Percentiles rank a stretch among this genome's conserved stretches.
Conservation (phyloP, 805 yeast species). For the Hanseniaspora lindneri region DNA sequence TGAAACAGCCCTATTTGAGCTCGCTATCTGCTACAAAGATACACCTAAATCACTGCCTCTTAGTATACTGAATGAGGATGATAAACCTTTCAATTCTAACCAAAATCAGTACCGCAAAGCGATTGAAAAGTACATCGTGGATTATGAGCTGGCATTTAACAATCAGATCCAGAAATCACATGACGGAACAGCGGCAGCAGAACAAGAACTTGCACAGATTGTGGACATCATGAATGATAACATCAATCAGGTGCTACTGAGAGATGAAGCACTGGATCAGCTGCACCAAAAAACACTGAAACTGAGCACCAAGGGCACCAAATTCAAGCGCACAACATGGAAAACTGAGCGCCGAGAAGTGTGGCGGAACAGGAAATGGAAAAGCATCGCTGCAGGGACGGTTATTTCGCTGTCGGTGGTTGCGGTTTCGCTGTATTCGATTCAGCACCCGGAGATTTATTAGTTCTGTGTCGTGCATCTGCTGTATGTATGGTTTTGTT, state of each 20-base stretch:
- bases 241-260: constrained; percentile 41
- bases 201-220: constrained; percentile 26
- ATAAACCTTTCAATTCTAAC: not conserved
- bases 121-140: not conserved
- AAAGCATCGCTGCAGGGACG: constrained; percentile 21
- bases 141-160: not conserved
- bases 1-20: not conserved
- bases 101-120: not conserved
- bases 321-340: constrained; percentile 59
- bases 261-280: constrained; percentile 65
- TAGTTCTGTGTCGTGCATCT: too few species aligned
- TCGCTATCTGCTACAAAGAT: not conserved
- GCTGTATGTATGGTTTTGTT: too few species aligned
- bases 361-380: constrained; percentile 53
- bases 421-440: not conserved
- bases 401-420: not conserved
- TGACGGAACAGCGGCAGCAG: constrained; percentile 19
- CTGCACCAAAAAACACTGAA: constrained; percentile 71
- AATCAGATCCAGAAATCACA: not conserved
- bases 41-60: constrained; percentile 5
- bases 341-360: constrained; percentile 44
- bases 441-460: not conserved
- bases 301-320: constrained; percentile 51
- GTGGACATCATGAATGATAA: constrained; percentile 31
- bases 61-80: constrained; percentile 4